A percentile compares a stretch with the other conserved stretches of the same genome.
Conservation (phyloP, 192 early-diverging fungal species). For the Phlyctochytrium planicorne region DNA sequence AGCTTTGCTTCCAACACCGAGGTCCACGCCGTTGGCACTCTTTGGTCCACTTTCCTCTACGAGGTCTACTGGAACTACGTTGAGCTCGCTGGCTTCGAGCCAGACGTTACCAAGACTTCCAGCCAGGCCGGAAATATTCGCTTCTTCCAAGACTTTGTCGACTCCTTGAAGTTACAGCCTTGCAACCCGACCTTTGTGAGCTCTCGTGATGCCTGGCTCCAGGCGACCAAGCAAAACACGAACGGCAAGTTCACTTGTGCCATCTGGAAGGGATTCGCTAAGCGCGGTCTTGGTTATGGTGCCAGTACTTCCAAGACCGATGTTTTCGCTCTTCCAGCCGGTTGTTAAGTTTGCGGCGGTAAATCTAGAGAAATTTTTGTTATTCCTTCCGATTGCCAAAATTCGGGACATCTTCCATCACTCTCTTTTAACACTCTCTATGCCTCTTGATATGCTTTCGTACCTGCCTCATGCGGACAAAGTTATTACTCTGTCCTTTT, state of each 20-base stretch:
- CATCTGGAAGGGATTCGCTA: slow-evolving; percentile 48
- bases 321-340: not conserved
- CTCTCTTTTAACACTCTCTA: too few species aligned
- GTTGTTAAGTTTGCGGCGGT: not conserved
- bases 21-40: slow-evolving; percentile 58
- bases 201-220: slow-evolving; percentile 41
- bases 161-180: slow-evolving; percentile 49
- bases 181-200: slow-evolving; percentile 43
- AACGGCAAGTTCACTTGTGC: slow-evolving; percentile 32
- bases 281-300: slow-evolving; percentile 40
- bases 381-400: too few species aligned
- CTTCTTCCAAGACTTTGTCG: slow-evolving; percentile 51
- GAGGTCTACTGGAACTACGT: slow-evolving; percentile 63
- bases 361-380: too few species aligned
- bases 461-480: too few species aligned
- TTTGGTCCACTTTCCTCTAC: slow-evolving; percentile 61
- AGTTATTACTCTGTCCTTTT: too few species aligned
- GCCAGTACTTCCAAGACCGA: slow-evolving; percentile 7
- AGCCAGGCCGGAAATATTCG: slow-evolving; percentile 39
- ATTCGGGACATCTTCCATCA: too few species aligned
- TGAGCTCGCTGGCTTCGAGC: slow-evolving; percentile 1
- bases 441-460: too few species aligned
- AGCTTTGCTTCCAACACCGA: slow-evolving; percentile 32
- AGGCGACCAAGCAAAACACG: slow-evolving; percentile 25
- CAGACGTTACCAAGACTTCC: not conserved